Base-by-base conservation (phyloP, 2,329 filamentous ascomycete species). In the Periconia sp. region DNA sequence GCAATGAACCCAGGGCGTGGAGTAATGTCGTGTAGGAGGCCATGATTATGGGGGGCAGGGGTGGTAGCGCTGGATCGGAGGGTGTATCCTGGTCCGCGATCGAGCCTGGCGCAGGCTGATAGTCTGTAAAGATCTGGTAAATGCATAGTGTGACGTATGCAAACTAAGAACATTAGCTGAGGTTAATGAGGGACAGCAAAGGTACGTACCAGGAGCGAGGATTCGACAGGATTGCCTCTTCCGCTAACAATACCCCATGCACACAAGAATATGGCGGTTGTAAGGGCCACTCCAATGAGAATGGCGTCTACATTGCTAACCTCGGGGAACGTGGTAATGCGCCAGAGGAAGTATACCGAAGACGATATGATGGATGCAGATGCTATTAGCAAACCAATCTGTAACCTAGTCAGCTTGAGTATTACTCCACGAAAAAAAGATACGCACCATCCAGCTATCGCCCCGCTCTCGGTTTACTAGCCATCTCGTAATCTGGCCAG, bases 91-190 rank as follows among this genome's bases (percentile, higher is more conserved):
- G 71, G 12, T 70, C 68, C 21, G 83, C 79, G 22, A 79, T 75
- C 19, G 80, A 65, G 25, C 59, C 76, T 11, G 71, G 84, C 4
- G 88, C 92, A 3, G 94, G 91, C 56, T 92, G 84, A 73, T 97
- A 97, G 73, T 99, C 94, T 61, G 94, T 99, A 71, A 97, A 97
- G 70, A 97, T 97, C 71, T 99, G 94, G 74, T 97, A 99, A 65
- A 97, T 88, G 76, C 92, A 97, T 50, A 99, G 85, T n/a, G 96
- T 94, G 48, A 96, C 84, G 71, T 99, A 99, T 62, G 94, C 92
- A 65, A 99, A 97, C 71, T 75, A 39, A 18, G 23, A 9, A 10
- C 12, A 35, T 59, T 39, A 59, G 45, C 13, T 28, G 25, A 29
- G 12, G 26, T 22, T 18, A n/a, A 26, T 5, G 13, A 3, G 12